Base-by-base conservation (phyloP, 768 basidiomycete genomes). In the Russula sp. region DNA sequence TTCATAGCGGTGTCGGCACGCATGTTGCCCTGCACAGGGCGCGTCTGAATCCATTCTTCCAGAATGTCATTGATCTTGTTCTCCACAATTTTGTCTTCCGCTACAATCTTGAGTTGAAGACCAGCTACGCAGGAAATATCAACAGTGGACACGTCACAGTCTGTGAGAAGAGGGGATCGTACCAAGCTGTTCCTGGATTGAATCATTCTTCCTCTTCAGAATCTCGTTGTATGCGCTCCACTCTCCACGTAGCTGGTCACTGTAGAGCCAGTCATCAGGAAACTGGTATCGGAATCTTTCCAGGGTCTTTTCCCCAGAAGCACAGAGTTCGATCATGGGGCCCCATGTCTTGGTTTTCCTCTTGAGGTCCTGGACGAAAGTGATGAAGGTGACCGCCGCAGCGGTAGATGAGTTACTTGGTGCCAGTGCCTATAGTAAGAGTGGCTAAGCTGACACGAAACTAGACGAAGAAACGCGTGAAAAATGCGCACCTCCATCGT, bases 161-260 rank as follows among this genome's bases (percentile, higher is more conserved):
- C 22, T 65, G 18, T 11, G 20, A 38, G 1, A 52, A 10, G 53
- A 22, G 63, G 47, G 45, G n/a, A 34, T 72, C 83, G 60, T 73
- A 95, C 95, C 90, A 47, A 98, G 82, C 72, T 99, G 97, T 75
- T 98, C 95, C 76, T 98, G 93, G 69, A 99, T 99, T 32, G 93
- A 91, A 71, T 94, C 94, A 67, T 94, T 96, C 85, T 98, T 98
- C 69, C 97, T 81, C 79, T 93, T 93, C 72, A 99, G 78, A 60
- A 98, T 98, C 75, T 98, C 96, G 66, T 94, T 93, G 77, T 95
- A 98, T 34, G 96, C 94, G 70, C 90, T 90, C 97, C 97, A 99
- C 77, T 99, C 97, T 20, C 94, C 93, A 63, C 91, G 83, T 50
- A 99, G 83, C 71, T 98, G 97, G 73, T 99, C 97, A 67, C 93